A percentile compares a stretch with the other conserved stretches of the same genome.
These are phyloP conservation scores for Cladophialophora carrionii DNA, from an alignment of 2,329 filamentous ascomycete genomes.

Conservation along the genomic window DNA sequence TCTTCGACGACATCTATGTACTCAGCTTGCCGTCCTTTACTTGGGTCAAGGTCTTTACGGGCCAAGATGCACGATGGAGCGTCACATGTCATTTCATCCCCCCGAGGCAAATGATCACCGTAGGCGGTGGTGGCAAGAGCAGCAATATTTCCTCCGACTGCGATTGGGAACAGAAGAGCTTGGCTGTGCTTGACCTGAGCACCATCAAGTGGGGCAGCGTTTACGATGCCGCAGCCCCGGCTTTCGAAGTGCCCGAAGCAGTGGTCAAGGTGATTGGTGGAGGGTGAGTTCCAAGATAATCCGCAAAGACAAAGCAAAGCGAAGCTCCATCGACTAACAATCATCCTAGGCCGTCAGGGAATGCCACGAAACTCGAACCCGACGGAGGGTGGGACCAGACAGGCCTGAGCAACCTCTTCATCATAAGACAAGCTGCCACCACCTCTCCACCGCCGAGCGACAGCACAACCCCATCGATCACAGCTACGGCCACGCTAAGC, in stretches of 20 bases:
- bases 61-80: slow-evolving; percentile 45
- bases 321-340: not conserved
- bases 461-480: not conserved
- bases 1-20: slow-evolving; percentile 52
- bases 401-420: slow-evolving; percentile 34
- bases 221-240: slow-evolving; percentile 38
- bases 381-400: slow-evolving; percentile 30
- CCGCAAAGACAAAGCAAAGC: not conserved
- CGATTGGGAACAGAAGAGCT: slow-evolving; percentile 42
- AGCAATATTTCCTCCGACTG: slow-evolving; percentile 38
- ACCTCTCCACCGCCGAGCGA: slow-evolving; percentile 7
- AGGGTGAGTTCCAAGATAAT: slow-evolving; percentile 12
- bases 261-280: slow-evolving; percentile 42
- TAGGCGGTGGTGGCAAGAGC: slow-evolving; percentile 43
- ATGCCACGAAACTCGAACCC: slow-evolving; percentile 33
- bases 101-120: slow-evolving; percentile 48
- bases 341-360: slow-evolving; percentile 25
- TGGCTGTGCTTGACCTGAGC: slow-evolving; percentile 44
- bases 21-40: slow-evolving; percentile 53
- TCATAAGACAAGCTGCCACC: slow-evolving; percentile 12
- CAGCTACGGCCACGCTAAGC: not conserved
- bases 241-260: slow-evolving; percentile 39
- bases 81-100: slow-evolving; percentile 50
- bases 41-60: slow-evolving; percentile 49
- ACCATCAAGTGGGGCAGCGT: slow-evolving; percentile 41